Evolutionary conservation across 306 rosid species (phyloP), one percentile per base, ranked within the genome.

Genomic region (Sphenostylis stenocarpa): DNA sequence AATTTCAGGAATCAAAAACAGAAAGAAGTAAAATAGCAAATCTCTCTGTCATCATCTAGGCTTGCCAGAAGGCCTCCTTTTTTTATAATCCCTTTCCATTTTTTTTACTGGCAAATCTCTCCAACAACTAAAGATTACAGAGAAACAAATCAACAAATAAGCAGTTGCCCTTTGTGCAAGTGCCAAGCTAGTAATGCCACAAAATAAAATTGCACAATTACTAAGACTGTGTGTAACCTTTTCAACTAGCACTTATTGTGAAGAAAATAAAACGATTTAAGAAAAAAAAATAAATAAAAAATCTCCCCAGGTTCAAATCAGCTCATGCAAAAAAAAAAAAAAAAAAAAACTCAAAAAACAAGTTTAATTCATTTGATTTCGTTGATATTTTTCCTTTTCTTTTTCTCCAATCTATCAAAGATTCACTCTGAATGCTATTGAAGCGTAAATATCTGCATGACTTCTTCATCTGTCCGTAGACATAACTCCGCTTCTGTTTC

Each of bases 1-100:
- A 79, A 79, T 55, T 53, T 73, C 83, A 80, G 1, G 17, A 82
- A 85, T 88, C 78, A 92, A 83, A 63, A 80, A 66, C 10, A 9
- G 39, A 53, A 45, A 73, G 43, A 15, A 44, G 75, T 31, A 8
- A 28, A 56, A 79, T 31, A 29, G 24, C n/a, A 57, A 47, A 19
- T 48, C 20, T 39, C 34, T 19, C 36, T 3, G 2, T 20, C 57
- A 45, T 75, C 70, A 63, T 28, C 36, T 53, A 38, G 33, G 21
- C 36, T 33, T 28, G 53, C 48, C 44, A 73, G 53, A 26, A 74
- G 57, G 26, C 28, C 49, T 9, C 38, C 62, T 9, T 52, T 38
- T 52, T 39, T 77, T 26, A n/a, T n/a, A n/a, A 55, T n/a, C 68
- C 17, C 19, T 21, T 29, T 29, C 10, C 60, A 33, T 3, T 56